Evolutionary conservation across 192 early-diverging fungal genomes (phyloP).

Genomic region (Coemansia sp.): DNA sequence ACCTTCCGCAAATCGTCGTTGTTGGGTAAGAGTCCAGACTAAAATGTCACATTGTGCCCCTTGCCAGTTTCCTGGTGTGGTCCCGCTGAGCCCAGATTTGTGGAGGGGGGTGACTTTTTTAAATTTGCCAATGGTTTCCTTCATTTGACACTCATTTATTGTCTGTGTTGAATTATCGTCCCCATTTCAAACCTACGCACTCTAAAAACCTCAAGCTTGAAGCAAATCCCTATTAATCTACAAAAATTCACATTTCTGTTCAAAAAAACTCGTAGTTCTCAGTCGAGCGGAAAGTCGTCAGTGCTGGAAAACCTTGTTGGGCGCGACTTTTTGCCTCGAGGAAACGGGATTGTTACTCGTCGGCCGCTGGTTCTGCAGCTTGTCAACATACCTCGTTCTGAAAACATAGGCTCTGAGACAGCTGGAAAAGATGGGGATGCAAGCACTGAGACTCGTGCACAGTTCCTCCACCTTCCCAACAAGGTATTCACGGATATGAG

Average conservation of each 20-base stretch:
- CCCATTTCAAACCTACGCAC: background rate
- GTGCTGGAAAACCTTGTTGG: conserved; percentile 98
- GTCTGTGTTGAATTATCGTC: too few species aligned
- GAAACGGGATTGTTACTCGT: conserved; percentile 81
- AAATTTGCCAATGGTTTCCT: too few species aligned
- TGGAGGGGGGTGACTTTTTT: too few species aligned
- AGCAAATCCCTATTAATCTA: too few species aligned
- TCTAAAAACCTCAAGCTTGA: too few species aligned
- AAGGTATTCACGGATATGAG: conserved; percentile 74
- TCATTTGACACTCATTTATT: too few species aligned
- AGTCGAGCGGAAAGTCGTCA: conserved; percentile 93
- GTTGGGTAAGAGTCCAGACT: conserved; percentile 59
- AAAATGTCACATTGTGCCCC: background rate
- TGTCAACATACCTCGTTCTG: conserved; percentile 56
- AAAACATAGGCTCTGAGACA: background rate
- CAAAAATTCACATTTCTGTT: too few species aligned
- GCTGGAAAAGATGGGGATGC: background rate
- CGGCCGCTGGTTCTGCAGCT: conserved; percentile 81
- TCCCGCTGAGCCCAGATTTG: too few species aligned
- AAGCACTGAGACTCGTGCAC: conserved; percentile 53
- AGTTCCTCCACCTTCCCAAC: conserved; percentile 76
- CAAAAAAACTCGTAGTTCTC: conserved; percentile 54
- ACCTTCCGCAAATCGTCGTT: conserved; percentile 84
- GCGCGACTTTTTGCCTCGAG: conserved; percentile 96
- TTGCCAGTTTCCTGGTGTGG: background rate